Evolutionary conservation across 148 eudicot genomes (phyloP).

Genomic region (Selenicereus undatus): DNA sequence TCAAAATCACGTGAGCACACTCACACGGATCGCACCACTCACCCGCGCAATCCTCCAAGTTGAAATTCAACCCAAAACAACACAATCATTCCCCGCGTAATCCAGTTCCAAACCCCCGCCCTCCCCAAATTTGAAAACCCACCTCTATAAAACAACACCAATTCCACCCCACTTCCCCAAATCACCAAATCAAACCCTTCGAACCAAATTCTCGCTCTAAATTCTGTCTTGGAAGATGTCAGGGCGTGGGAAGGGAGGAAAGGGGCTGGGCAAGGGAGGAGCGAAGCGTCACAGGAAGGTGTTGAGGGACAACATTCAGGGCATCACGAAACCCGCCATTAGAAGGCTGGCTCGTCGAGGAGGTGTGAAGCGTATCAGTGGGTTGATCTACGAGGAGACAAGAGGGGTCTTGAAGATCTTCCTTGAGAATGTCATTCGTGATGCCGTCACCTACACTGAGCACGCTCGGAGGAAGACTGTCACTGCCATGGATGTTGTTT

Average conservation of each 20-base stretch:
- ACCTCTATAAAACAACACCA: not conserved
- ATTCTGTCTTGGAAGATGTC: not conserved
- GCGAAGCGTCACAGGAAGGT: constrained; percentile 18
- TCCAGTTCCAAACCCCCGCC: not conserved
- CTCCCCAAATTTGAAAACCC: not conserved
- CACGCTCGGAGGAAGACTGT: constrained; percentile 8
- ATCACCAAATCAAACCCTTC: not conserved
- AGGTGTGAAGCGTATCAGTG: constrained; percentile 12
- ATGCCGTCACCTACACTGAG: constrained; percentile 14
- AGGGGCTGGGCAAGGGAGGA: constrained; percentile 17
- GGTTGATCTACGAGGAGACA: constrained; percentile 12
- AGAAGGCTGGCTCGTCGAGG: constrained; percentile 15
- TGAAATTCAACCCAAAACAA: not conserved
- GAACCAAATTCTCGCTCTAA: not conserved
- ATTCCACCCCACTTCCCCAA: not conserved
- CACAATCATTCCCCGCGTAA: not conserved
- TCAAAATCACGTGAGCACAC: not conserved
- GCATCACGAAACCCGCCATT: constrained; percentile 12
- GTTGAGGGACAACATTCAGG: constrained; percentile 13
- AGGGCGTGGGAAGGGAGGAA: constrained; percentile 14
- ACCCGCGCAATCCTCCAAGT: not conserved
- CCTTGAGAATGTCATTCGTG: constrained; percentile 16
- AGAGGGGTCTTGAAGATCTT: constrained; percentile 15
- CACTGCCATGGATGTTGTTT: constrained; percentile 1
- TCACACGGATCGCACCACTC: not conserved